phyloP scores from a whole-genome alignment of 139 green algal species.

The Chlamydomonas sp. region DNA sequence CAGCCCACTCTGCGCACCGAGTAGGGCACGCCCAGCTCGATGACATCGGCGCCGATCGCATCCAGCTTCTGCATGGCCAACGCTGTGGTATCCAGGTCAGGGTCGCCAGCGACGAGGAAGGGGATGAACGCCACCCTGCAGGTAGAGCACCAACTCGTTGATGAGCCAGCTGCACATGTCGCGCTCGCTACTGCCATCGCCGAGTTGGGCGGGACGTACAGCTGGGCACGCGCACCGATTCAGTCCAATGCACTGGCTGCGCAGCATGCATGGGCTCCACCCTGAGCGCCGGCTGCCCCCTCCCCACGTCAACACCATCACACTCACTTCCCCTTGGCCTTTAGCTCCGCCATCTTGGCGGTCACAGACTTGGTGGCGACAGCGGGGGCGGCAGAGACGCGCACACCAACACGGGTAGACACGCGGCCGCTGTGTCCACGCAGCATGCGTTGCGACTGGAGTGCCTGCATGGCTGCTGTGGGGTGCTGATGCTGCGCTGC shows the following conservation, averaged over 20 bases:
- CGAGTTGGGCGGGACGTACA: neutral
- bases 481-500: too few relatives aligned
- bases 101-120: constrained; percentile 93
- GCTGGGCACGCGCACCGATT: neutral
- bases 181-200: too few relatives aligned
- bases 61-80: constrained; percentile 70
- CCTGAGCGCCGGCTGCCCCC: neutral
- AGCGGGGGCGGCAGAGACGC: too few relatives aligned
- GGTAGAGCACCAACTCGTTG: neutral
- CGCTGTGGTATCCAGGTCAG: constrained; percentile 80
- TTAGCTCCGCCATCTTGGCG: constrained; percentile 55
- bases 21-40: constrained; percentile 92
- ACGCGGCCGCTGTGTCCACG: too few relatives aligned
- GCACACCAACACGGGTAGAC: too few relatives aligned
- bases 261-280: neutral
- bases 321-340: constrained; percentile 44
- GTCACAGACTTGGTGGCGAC: constrained; percentile 28
- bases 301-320: neutral
- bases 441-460: too few relatives aligned
- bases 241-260: neutral
- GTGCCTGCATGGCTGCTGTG: too few relatives aligned
- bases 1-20: constrained; percentile 39
- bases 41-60: constrained; percentile 78
- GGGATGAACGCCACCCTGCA: constrained; percentile 84
- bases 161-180: too few relatives aligned